Evolutionary conservation across 73 alveolate species (phyloP).

Genomic region (Vitrella brassicaformis): DNA sequence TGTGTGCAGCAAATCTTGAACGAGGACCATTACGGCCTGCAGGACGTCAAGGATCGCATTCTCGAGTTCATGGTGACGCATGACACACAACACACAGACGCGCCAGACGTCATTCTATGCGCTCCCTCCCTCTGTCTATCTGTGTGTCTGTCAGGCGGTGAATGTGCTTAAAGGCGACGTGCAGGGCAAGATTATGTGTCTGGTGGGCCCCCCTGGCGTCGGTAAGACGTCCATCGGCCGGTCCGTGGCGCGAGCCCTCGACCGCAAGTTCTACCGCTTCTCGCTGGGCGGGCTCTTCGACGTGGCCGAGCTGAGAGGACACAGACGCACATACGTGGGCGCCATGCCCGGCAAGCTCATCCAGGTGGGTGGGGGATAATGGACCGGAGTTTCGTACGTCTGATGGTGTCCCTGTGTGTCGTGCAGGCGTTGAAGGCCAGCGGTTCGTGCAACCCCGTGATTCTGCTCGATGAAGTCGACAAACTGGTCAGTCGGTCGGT

Average conservation of each 20-base stretch:
- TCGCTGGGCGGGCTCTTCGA: slow-evolving; percentile 66
- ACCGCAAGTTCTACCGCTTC: slow-evolving; percentile 57
- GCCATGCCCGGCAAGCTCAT: slow-evolving; percentile 67
- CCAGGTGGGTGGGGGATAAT: slow-evolving; percentile 8
- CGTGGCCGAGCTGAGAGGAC: slow-evolving; percentile 54
- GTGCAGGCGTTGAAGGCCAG: slow-evolving; percentile 47
- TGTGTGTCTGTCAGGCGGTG: too few relatives aligned
- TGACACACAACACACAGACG: too few relatives aligned
- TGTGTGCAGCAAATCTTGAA: background rate
- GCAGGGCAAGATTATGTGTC: slow-evolving; percentile 61
- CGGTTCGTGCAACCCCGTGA: slow-evolving; percentile 53
- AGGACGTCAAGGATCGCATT: slow-evolving; percentile 57
- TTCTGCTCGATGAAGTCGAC: slow-evolving; percentile 62
- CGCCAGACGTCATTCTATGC: too few relatives aligned
- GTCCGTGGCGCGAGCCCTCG: slow-evolving; percentile 42
- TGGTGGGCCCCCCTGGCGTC: slow-evolving; percentile 77
- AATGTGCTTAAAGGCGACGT: slow-evolving; percentile 46
- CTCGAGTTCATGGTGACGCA: slow-evolving; percentile 59
- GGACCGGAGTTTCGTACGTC: too few relatives aligned
- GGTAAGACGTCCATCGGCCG: slow-evolving; percentile 65
- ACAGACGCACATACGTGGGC: slow-evolving; percentile 57
- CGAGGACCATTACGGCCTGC: slow-evolving; percentile 62
- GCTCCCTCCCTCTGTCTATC: too few relatives aligned
- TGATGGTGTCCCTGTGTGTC: too few relatives aligned
- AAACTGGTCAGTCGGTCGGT: slow-evolving; percentile 35